Conservation (phyloP, 2,329 filamentous ascomycete species). For the Coniochaeta sp. region DNA sequence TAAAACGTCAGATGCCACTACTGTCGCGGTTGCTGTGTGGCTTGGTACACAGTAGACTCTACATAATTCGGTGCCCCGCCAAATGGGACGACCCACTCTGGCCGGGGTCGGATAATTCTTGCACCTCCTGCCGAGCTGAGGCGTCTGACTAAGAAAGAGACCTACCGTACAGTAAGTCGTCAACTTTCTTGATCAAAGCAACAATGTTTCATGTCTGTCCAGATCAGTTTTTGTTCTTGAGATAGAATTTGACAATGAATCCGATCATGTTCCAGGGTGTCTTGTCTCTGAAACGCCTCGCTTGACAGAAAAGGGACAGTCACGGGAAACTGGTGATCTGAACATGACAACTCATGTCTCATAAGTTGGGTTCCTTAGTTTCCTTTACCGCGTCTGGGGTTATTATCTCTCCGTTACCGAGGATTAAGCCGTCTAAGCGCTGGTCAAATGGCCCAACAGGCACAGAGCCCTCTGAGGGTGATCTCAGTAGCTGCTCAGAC, state of each 20-base stretch:
- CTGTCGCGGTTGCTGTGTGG: neutral
- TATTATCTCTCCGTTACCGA: constrained; percentile 60
- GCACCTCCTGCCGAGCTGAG: neutral
- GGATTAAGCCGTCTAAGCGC: constrained; percentile 68
- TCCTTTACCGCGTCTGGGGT: constrained; percentile 13
- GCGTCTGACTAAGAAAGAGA: no score
- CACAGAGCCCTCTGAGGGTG: constrained; percentile 52
- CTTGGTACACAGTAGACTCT: neutral
- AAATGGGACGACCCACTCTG: neutral
- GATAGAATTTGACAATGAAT: no score
- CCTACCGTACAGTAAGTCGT: neutral
- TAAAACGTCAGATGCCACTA: constrained; percentile 2
- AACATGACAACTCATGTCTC: neutral
- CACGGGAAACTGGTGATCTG: neutral
- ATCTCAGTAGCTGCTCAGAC: constrained; percentile 70
- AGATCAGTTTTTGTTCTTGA: no score
- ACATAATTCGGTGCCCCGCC: neutral
- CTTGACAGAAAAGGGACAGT: neutral
- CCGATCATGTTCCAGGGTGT: neutral
- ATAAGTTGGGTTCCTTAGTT: neutral
- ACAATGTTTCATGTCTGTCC: no score
- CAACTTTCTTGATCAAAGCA: neutral
- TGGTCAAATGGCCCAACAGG: constrained; percentile 73
- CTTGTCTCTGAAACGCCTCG: neutral
- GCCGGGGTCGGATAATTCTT: neutral